These are phyloP conservation scores for Yamadazyma pseudoaaseri DNA, from an alignment of 1,139 yeast genomes.

Conservation along the genomic window DNA sequence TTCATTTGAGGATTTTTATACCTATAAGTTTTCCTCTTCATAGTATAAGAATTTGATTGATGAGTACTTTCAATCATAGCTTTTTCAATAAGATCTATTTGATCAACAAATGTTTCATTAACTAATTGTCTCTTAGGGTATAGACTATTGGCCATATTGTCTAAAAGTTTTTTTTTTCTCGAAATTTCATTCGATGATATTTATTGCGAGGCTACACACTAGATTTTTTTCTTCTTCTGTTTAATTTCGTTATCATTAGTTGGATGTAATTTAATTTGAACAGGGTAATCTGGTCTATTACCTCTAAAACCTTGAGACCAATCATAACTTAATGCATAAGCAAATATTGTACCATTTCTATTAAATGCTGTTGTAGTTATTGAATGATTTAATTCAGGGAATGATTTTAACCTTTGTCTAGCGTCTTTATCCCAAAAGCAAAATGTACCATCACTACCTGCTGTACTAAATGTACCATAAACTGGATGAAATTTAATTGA, in stretches of 20 bases:
- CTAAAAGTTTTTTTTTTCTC: constrained; percentile 2
- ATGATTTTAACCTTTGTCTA: constrained; percentile 80
- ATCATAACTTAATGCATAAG: constrained; percentile 91
- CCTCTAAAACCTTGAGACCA: constrained; percentile 90
- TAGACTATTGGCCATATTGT: not conserved
- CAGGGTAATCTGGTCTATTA: constrained; percentile 75
- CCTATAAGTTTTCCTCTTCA: too few relatives aligned
- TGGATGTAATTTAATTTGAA: constrained; percentile 76
- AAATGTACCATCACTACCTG: constrained; percentile 93
- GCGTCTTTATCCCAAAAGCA: constrained; percentile 97
- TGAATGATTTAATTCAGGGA: constrained; percentile 69
- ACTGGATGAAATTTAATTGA: constrained; percentile 84
- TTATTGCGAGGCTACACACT: not conserved
- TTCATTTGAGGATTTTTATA: too few relatives aligned
- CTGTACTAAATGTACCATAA: constrained; percentile 89
- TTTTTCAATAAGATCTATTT: constrained; percentile 31
- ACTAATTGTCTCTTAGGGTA: constrained; percentile 26
- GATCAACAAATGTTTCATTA: constrained; percentile 32
- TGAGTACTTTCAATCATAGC: too few relatives aligned
- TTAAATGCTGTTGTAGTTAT: constrained; percentile 82
- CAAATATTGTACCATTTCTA: constrained; percentile 79
- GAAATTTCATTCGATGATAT: constrained; percentile 1
- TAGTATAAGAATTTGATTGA: too few relatives aligned
- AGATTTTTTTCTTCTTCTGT: constrained; percentile 56
- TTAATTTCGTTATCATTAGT: constrained; percentile 84